Conservation (phyloP, 1,139 yeast species). For the Blastobotrys elegans region DNA sequence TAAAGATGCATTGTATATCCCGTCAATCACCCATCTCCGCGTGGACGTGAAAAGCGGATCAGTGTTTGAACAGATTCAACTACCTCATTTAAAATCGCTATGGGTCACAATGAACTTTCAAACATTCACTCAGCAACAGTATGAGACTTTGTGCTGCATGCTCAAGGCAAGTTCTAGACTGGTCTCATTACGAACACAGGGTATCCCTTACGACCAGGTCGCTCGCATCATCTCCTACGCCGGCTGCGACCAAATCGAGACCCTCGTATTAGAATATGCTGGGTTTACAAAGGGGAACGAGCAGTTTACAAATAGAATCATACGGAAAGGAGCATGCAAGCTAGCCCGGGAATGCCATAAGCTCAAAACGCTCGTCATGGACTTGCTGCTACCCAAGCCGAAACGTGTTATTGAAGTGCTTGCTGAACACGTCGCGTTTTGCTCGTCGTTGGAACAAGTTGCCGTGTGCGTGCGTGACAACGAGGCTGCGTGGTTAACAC, state of each 20-base stretch:
- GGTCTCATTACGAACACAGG: constrained; percentile 8
- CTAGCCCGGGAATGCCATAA: constrained; percentile 10
- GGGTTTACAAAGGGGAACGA: constrained; percentile 8
- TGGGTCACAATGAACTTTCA: constrained; percentile 8
- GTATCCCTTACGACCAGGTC: constrained; percentile 9
- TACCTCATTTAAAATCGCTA: constrained; percentile 6
- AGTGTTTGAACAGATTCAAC: constrained; percentile 8
- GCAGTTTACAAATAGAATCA: constrained; percentile 8
- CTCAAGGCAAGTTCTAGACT: neutral
- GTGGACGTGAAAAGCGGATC: constrained; percentile 7
- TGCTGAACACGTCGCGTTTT: constrained; percentile 6
- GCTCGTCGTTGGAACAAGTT: constrained; percentile 5
- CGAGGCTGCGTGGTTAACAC: neutral
- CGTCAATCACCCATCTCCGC: constrained; percentile 1
- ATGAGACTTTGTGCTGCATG: constrained; percentile 1
- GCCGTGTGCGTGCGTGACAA: constrained; percentile 4
- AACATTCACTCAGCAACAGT: constrained; percentile 6
- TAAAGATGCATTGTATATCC: neutral
- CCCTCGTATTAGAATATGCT: constrained; percentile 8
- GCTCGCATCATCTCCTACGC: constrained; percentile 4
- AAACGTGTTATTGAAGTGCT: constrained; percentile 8
- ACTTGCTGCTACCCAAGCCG: constrained; percentile 11
- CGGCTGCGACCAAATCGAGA: constrained; percentile 7
- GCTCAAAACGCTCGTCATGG: constrained; percentile 5
- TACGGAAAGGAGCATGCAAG: constrained; percentile 6